Evolutionary conservation across 2,329 filamentous ascomycete species (phyloP), one percentile per base, ranked within the genome.

Genomic region (Trichoderma sp.): DNA sequence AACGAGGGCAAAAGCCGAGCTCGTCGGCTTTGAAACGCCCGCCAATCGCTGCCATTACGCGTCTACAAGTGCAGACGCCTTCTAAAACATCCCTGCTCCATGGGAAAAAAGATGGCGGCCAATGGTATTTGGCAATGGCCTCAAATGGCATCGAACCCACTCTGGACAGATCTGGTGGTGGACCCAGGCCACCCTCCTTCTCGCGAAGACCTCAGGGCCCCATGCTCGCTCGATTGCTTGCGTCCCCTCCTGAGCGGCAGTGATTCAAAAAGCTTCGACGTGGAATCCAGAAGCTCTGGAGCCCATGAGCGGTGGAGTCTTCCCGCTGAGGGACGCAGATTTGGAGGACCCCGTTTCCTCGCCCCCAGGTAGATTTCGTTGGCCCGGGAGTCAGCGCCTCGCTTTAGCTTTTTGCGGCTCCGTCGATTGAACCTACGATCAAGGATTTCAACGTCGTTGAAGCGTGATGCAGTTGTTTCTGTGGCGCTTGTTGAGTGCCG

Each of bases 221-320:
- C 69, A 63, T 73, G 69, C 45, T 65, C 29, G 59, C 60, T 72
- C 41, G 35, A 72, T 72, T 50, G 18, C 76, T 75, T 76, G 73
- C 72, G 72, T 75, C 69, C 65, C 75, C 75, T 77, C 76, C 75
- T 73, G 56, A 73, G 65, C 72, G 62, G 71, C 71, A 69, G 76
- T 74, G 45, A 59, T 75, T 66, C 77, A 56, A 77, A 78, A 75
- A 67, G 76, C 75, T 80, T 80, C 79, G 76, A 78, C 71, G 53
- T 64, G 65, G 64, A 59, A 75, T 77, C 76, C 78, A 77, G 79
- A 80, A 80, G 79, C 75, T 78, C 78, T 75, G 75, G 76, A 76
- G 75, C 76, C 76, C 72, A 66, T 59, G 75, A 71, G 53, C 33
- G 63, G 78, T 79, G 78, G 78, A 78, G 77, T 77, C 75, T 74